Conservation (phyloP, 2,329 filamentous ascomycete species). For the Neospermospora avenae region DNA sequence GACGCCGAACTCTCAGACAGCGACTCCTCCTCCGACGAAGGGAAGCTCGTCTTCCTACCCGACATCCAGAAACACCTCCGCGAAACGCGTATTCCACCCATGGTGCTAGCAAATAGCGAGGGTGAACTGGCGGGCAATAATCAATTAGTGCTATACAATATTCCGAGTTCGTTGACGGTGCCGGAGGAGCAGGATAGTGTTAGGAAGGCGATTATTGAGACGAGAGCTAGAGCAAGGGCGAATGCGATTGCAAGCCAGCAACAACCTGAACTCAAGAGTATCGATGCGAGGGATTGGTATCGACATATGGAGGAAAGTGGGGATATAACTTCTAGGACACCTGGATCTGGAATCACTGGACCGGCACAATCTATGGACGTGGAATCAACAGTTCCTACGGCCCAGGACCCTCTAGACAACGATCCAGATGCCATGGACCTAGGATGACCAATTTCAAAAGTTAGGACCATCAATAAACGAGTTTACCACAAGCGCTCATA, state of each 20-base stretch:
- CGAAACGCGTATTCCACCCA: slow-evolving; percentile 59
- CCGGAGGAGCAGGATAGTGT: slow-evolving; percentile 74
- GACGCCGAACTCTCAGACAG: slow-evolving; percentile 78
- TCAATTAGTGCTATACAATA: slow-evolving; percentile 79
- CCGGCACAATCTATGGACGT: slow-evolving; percentile 12
- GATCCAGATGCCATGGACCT: slow-evolving; percentile 68
- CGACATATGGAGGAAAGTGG: slow-evolving; percentile 11
- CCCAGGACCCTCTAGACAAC: slow-evolving; percentile 29
- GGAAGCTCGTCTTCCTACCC: slow-evolving; percentile 72
- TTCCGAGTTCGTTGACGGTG: slow-evolving; percentile 73
- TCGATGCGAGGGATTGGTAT: slow-evolving; percentile 22
- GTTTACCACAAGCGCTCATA: slow-evolving; percentile 14
- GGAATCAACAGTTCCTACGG: slow-evolving; percentile 1
- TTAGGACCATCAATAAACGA: slow-evolving; percentile 16
- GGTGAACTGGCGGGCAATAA: slow-evolving; percentile 53
- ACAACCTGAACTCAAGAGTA: slow-evolving; percentile 18
- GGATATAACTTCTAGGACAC: background rate
- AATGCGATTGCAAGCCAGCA: slow-evolving; percentile 34
- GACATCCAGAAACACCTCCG: slow-evolving; percentile 81
- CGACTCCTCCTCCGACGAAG: slow-evolving; percentile 53
- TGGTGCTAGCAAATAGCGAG: slow-evolving; percentile 58
- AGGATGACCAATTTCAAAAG: slow-evolving; percentile 34
- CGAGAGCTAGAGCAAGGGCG: slow-evolving; percentile 64
- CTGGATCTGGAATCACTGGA: background rate
- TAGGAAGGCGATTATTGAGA: slow-evolving; percentile 78